phyloP scores from a whole-genome alignment of 371 early-diverging fungal species.

The Saksenaea vasiformis region DNA sequence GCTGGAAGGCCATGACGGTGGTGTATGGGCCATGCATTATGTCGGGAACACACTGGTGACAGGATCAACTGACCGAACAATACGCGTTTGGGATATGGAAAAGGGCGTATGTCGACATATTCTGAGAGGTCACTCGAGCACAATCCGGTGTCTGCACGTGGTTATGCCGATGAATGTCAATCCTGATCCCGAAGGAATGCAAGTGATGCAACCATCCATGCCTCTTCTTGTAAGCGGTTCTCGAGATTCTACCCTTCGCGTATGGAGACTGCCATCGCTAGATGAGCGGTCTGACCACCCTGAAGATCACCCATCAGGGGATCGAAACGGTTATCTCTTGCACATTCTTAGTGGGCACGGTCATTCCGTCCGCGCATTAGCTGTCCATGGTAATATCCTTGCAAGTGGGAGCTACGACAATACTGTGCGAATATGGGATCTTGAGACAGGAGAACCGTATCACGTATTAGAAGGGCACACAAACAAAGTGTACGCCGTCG shows the following conservation, averaged over 20 bases:
- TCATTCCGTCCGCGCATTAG: constrained; percentile 91
- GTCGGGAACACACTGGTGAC: constrained; percentile 87
- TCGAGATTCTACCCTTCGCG: constrained; percentile 91
- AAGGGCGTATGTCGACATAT: constrained; percentile 85
- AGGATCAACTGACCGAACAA: constrained; percentile 98
- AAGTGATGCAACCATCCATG: constrained; percentile 59
- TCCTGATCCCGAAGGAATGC: constrained; percentile 33
- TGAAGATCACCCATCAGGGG: constrained; percentile 30
- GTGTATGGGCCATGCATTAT: constrained; percentile 98
- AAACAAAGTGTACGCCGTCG: constrained; percentile 89
- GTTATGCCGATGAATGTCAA: constrained; percentile 72
- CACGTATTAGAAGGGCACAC: constrained; percentile 77
- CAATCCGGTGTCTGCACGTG: constrained; percentile 93
- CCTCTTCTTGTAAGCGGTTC: constrained; percentile 95
- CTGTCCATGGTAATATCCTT: constrained; percentile 79
- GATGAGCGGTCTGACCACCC: constrained; percentile 6
- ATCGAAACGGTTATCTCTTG: constrained; percentile 42
- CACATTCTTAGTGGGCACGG: constrained; percentile 84
- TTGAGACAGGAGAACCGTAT: constrained; percentile 62
- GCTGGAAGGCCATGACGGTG: constrained; percentile 94
- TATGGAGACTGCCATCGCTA: constrained; percentile 90
- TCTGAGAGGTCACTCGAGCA: constrained; percentile 94
- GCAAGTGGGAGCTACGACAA: constrained; percentile 95
- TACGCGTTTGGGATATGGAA: constrained; percentile 96
- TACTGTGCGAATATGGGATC: constrained; percentile 91